Percentiles rank a stretch among this genome's conserved stretches.
These are phyloP conservation scores for Pholiota conissans DNA, from an alignment of 768 basidiomycete genomes.

Conservation along the genomic window DNA sequence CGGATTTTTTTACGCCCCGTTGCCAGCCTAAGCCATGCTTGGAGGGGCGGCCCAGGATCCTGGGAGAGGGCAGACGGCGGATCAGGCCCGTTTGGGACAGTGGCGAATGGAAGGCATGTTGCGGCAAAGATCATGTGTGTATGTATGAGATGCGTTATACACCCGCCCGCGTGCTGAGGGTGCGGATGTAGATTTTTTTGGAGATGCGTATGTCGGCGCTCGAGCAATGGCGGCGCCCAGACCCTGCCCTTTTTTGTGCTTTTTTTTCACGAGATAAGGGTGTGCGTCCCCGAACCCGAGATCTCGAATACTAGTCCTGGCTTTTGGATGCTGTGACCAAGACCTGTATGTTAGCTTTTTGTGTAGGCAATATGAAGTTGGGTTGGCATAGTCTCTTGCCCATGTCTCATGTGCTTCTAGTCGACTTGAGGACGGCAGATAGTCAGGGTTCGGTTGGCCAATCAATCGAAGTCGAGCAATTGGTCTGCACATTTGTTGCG, in stretches of 20 bases:
- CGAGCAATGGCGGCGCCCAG: background rate
- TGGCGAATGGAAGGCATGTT: background rate
- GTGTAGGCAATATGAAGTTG: background rate
- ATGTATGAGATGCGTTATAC: background rate
- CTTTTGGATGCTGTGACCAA: no score
- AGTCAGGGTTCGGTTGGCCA: background rate
- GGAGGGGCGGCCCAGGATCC: background rate
- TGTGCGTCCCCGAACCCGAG: background rate
- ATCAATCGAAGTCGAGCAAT: background rate
- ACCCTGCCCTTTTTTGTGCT: background rate
- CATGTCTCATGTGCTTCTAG: background rate
- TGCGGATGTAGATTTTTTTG: slow-evolving; percentile 4
- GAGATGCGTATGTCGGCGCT: background rate
- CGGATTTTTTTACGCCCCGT: background rate
- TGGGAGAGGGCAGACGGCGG: background rate
- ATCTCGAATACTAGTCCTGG: background rate
- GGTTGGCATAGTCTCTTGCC: background rate
- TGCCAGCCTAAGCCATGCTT: background rate
- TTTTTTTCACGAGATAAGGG: background rate
- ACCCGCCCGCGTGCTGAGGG: background rate
- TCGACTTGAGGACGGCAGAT: background rate
- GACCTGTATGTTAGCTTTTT: background rate
- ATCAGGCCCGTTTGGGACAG: slow-evolving; percentile 1
- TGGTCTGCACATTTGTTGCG: background rate
- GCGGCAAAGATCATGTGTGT: background rate